Evolutionary conservation across 768 basidiomycete genomes (phyloP).

Genomic region (Russula griseocarnosa): DNA sequence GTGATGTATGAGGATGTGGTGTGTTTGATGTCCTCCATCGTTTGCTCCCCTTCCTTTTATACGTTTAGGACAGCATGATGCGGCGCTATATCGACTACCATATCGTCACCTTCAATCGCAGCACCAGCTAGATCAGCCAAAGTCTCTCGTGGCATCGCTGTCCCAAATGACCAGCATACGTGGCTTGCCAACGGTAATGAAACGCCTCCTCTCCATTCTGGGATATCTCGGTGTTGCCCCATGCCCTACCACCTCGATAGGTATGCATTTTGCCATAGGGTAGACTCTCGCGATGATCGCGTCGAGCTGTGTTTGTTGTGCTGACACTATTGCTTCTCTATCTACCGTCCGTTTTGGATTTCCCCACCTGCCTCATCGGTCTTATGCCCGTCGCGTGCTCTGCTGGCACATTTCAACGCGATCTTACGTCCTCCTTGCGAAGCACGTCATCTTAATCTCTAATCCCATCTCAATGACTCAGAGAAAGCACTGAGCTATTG

Average conservation of each 20-base stretch:
- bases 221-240: slow-evolving; percentile 11
- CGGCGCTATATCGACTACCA: not conserved
- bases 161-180: slow-evolving; percentile 14
- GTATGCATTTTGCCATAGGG: slow-evolving; percentile 21
- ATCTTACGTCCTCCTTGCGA: not conserved
- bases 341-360: not conserved
- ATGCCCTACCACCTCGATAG: not conserved
- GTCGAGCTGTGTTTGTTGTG: not conserved
- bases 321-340: not conserved
- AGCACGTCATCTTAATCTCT: slow-evolving; percentile 15
- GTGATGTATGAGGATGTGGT: slow-evolving; percentile 13
- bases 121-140: slow-evolving; percentile 3
- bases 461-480: not conserved
- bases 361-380: slow-evolving; percentile 1
- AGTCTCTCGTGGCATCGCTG: slow-evolving; percentile 14
- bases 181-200: slow-evolving; percentile 15
- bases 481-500: not conserved
- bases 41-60: slow-evolving; percentile 7
- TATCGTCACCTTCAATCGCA: not conserved
- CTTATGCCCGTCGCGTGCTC: slow-evolving; percentile 5
- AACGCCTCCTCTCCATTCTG: slow-evolving; percentile 11
- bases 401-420: slow-evolving; percentile 8
- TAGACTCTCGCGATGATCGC: not conserved
- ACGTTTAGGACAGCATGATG: not conserved
- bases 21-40: slow-evolving; percentile 6